These are phyloP conservation scores for Aspergillus sp. DNA, from an alignment of 2,329 filamentous ascomycete genomes.

Conservation along the genomic window DNA sequence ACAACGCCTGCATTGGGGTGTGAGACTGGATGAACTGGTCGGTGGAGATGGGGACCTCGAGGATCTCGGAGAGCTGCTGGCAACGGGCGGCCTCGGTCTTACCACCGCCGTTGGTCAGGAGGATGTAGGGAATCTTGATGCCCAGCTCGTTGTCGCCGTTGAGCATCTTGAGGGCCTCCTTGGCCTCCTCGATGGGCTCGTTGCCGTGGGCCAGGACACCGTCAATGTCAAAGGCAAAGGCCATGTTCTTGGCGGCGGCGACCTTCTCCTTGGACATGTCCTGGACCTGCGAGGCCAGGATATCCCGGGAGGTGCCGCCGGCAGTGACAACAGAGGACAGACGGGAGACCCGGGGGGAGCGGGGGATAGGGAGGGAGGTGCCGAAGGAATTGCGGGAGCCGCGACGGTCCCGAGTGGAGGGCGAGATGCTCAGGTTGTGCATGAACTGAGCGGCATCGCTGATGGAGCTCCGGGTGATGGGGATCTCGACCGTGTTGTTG, in stretches of 20 bases:
- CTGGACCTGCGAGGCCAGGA: conserved; percentile 69
- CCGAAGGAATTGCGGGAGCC: conserved; percentile 75
- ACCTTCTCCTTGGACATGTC: conserved; percentile 66
- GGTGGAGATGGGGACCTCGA: conserved; percentile 63
- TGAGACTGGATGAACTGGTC: conserved; percentile 77
- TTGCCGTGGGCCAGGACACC: conserved; percentile 74
- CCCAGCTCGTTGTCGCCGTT: conserved; percentile 76
- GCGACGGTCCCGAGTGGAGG: conserved; percentile 66
- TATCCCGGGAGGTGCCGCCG: conserved; percentile 58
- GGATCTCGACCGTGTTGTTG: conserved; percentile 64
- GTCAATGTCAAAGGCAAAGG: conserved; percentile 69
- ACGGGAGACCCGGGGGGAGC: conserved; percentile 66
- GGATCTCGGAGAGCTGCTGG: conserved; percentile 66
- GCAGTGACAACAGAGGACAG: conserved; percentile 61
- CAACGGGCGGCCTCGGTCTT: conserved; percentile 66
- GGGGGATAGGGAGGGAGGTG: conserved; percentile 68
- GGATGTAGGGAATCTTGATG: conserved; percentile 74
- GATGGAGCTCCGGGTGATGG: conserved; percentile 65
- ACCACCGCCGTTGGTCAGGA: conserved; percentile 72
- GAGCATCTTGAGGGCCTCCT: conserved; percentile 65
- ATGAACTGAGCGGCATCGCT: conserved; percentile 68
- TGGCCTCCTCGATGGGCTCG: conserved; percentile 66
- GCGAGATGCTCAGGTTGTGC: conserved; percentile 68
- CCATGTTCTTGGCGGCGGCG: conserved; percentile 71
- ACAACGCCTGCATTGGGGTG: conserved; percentile 72